These are phyloP conservation scores for Coniochaeta sp. DNA, from an alignment of 2,329 filamentous ascomycete genomes.

Conservation along the genomic window DNA sequence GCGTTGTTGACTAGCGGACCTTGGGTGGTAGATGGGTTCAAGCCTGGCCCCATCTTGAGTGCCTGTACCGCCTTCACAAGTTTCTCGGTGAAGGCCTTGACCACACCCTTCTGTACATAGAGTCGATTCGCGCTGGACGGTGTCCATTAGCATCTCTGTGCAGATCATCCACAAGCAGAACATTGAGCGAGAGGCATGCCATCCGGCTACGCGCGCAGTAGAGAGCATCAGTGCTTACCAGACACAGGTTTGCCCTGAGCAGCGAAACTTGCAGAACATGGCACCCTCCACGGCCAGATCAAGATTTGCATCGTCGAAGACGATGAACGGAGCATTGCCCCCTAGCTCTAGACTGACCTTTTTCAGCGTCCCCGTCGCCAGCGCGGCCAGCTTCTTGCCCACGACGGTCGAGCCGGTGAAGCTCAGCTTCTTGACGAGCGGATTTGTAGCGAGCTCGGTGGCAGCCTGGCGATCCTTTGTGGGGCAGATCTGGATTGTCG, in stretches of 20 bases:
- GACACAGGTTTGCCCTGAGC: conserved; percentile 58
- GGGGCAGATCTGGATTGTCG: conserved; percentile 37
- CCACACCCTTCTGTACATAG: conserved; percentile 13
- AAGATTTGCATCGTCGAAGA: conserved; percentile 56
- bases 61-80: conserved; percentile 9
- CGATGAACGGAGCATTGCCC: conserved; percentile 56
- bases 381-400: conserved; percentile 49
- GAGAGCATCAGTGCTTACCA: conserved; percentile 8
- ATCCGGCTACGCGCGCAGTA: no score
- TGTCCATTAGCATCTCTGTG: neutral
- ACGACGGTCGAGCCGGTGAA: conserved; percentile 59
- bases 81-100: conserved; percentile 11
- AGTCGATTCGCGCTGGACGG: conserved; percentile 13
- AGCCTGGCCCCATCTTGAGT: conserved; percentile 7
- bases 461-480: neutral
- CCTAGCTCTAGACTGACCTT: conserved; percentile 59
- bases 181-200: no score
- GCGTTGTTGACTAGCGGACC: conserved; percentile 12
- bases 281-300: conserved; percentile 47
- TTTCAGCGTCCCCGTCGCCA: conserved; percentile 54
- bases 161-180: neutral
- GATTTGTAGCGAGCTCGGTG: conserved; percentile 5
- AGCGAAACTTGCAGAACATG: conserved; percentile 24
- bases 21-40: conserved; percentile 8
- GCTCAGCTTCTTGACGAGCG: conserved; percentile 42